Evolutionary conservation across 2,329 filamentous ascomycete species (phyloP).

Genomic region (Thielaviopsis musarum): DNA sequence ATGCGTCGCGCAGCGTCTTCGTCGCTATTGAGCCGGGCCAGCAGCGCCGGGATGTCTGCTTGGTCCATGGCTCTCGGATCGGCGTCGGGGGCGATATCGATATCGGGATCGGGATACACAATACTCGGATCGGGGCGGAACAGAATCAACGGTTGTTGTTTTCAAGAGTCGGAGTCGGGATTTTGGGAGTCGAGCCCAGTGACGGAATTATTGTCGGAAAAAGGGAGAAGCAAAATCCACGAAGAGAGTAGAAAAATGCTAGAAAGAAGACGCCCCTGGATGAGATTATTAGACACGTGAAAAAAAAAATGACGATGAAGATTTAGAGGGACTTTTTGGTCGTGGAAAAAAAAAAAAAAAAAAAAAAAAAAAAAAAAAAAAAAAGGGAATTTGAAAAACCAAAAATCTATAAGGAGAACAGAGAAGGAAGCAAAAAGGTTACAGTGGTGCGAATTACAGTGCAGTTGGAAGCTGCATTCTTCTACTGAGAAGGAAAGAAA

Average conservation of each 20-base stretch:
- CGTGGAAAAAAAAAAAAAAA: no score
- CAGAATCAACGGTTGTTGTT: no score
- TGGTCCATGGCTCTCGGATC: slow-evolving; percentile 35
- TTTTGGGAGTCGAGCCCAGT: no score
- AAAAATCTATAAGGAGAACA: background rate
- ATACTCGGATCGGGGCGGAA: no score
- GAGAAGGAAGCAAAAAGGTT: background rate
- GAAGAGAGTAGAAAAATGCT: background rate
- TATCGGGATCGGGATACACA: no score
- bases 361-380: no score
- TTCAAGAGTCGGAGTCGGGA: no score
- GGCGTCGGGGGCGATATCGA: no score
- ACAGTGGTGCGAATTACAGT: background rate
- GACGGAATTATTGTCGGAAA: background rate
- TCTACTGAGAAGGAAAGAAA: background rate
- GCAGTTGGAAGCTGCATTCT: background rate
- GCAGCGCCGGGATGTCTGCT: slow-evolving; percentile 47
- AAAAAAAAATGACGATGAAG: background rate
- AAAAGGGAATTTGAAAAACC: no score
- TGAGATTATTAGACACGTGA: background rate
- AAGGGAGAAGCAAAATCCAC: background rate
- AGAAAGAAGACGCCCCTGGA: slow-evolving; percentile 3
- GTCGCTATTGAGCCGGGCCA: slow-evolving; percentile 47
- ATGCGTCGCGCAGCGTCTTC: slow-evolving; percentile 93
- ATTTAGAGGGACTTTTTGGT: background rate